phyloP scores from a whole-genome alignment of 495 filamentous ascomycete genomes.

The Aspergillus egyptiacus region DNA sequence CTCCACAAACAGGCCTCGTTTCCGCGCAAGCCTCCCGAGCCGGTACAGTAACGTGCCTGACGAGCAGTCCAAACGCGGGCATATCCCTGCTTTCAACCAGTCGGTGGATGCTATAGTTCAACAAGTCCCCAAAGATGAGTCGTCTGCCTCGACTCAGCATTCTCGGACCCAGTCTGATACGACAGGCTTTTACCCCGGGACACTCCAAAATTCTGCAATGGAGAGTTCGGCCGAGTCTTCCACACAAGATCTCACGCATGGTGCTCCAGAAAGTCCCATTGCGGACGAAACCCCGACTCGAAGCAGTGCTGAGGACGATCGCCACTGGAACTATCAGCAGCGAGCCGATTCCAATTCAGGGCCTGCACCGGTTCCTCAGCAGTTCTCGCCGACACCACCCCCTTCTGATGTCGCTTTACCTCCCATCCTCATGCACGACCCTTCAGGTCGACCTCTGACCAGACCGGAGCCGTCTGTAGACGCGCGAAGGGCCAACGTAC shows the following conservation, averaged over 20 bases:
- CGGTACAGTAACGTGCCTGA: constrained; percentile 32
- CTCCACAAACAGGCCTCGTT: constrained; percentile 52
- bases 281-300: constrained; percentile 38
- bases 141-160: constrained; percentile 41
- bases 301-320: constrained; percentile 56
- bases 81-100: constrained; percentile 34
- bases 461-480: constrained; percentile 69
- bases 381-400: constrained; percentile 50
- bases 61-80: constrained; percentile 38
- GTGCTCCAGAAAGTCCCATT: constrained; percentile 17
- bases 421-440: constrained; percentile 67
- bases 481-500: constrained; percentile 67
- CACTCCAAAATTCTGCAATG: constrained; percentile 23
- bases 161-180: constrained; percentile 53
- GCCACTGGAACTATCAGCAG: constrained; percentile 21
- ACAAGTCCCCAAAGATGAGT: constrained; percentile 25
- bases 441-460: constrained; percentile 58
- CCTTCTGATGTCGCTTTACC: constrained; percentile 70
- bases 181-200: constrained; percentile 21
- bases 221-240: constrained; percentile 32
- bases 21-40: constrained; percentile 61
- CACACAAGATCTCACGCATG: constrained; percentile 39
- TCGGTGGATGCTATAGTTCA: constrained; percentile 35
- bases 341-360: constrained; percentile 14
- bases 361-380: constrained; percentile 33